Evolutionary conservation across 2,329 filamentous ascomycete species (phyloP).

Genomic region (Ophiostoma australiae): DNA sequence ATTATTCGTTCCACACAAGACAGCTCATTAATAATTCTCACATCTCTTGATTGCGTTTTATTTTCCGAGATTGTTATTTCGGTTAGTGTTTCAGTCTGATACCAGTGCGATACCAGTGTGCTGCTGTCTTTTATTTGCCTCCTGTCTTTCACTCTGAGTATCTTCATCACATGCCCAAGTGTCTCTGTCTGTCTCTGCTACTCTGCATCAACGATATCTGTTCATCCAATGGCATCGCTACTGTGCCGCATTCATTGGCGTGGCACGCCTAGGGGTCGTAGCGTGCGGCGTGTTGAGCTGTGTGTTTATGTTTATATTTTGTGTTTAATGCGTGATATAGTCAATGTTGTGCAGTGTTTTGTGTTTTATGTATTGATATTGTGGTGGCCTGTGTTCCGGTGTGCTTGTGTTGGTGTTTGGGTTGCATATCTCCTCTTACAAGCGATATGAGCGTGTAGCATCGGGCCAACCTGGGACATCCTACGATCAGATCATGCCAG

Average conservation of each 20-base stretch:
- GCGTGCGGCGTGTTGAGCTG: neutral
- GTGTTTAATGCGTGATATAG: neutral
- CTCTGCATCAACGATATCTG: neutral
- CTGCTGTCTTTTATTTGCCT: neutral
- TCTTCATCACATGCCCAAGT: neutral
- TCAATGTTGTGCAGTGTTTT: neutral
- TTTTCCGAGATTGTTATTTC: constrained; percentile 9
- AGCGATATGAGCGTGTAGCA: constrained; percentile 9
- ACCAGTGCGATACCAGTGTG: neutral
- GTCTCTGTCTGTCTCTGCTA: neutral
- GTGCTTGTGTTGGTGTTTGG: neutral
- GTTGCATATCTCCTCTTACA: neutral
- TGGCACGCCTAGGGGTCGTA: constrained; percentile 5
- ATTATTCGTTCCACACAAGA: neutral
- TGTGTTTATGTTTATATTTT: too few species aligned
- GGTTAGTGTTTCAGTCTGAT: constrained; percentile 10
- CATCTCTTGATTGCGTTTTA: neutral
- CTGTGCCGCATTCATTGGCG: neutral
- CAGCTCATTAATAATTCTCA: neutral
- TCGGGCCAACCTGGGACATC: neutral
- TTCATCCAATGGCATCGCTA: neutral
- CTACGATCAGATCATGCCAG: neutral
- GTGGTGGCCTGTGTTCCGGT: neutral
- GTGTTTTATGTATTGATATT: neutral
- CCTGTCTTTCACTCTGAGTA: neutral